Evolutionary conservation across 805 yeast genomes (phyloP), one percentile per base, ranked within the genome.

Genomic region (Brettanomyces sp.): DNA sequence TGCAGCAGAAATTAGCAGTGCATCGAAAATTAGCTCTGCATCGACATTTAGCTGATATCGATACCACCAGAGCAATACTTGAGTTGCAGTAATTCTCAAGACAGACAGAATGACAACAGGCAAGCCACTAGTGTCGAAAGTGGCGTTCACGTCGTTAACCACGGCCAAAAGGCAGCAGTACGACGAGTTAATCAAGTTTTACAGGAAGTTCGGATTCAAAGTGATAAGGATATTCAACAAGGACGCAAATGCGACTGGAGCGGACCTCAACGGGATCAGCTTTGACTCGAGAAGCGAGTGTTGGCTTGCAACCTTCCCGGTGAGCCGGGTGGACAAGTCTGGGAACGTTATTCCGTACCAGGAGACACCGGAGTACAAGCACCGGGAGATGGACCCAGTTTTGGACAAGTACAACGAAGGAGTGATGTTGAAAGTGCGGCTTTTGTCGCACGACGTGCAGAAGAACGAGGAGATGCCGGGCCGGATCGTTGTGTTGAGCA

Each of bases 221-320:
- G 67, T 79, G 36, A 70, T 78, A 41, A 78, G 82, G 57, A 78
- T 71, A 54, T 84, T 71, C 61, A 69, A 80, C 49, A 80, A 82
- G 51, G 75, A 67, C 59, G 67, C 70, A 49, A 63, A 66, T 46
- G 62, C 49, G 48, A 60, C 52, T 37, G 63, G 49, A 12, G 42
- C 50, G 50, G 65, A 50, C 53, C 60, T 69, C 13, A 61, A 67
- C 41, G 90, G 90, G 4, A 67, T 84, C 41, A 74, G 87, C 7
- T 70, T 68, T 47, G 87, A 82, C 51, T 82, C 90, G 1, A 56
- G 81, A 43, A 74, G 70, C 51, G 95, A 85, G 62, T 63, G 77
- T 28, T 85, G 95, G 95, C 59, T 85, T 41, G 85, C 82, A 60
- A 66, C 80, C 22, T 82, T 79, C 60, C 87, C 85, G 21, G 65